phyloP scores from a whole-genome alignment of 192 early-diverging fungal genomes.

The Linnemannia schmuckeri region DNA sequence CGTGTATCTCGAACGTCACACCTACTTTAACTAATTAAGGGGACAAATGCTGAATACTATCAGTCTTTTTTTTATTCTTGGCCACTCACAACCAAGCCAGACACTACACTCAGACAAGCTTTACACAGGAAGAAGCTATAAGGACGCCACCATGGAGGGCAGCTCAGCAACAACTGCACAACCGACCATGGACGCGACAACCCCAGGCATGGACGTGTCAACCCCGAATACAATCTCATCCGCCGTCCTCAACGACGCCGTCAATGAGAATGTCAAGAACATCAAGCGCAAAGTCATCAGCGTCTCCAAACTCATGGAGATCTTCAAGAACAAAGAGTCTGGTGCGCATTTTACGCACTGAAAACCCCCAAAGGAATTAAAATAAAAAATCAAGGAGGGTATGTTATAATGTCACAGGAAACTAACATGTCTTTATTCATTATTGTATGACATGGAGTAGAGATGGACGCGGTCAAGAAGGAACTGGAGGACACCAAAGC shows the following conservation, averaged over 20 bases:
- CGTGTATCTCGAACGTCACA: not conserved
- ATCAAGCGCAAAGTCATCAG: conserved; percentile 38
- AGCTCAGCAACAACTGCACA: conserved; percentile 8
- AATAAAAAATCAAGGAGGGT: not conserved
- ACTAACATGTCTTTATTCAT: not conserved
- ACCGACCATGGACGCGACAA: conserved; percentile 8
- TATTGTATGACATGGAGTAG: not conserved
- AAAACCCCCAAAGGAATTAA: too few relatives aligned
- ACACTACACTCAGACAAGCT: not conserved
- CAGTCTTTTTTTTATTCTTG: not conserved
- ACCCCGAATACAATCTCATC: not conserved
- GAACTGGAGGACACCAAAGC: not conserved
- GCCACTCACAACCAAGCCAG: not conserved
- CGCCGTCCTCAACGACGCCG: not conserved
- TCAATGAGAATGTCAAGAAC: conserved; percentile 34
- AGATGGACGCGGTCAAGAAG: conserved; percentile 11
- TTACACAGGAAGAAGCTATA: not conserved
- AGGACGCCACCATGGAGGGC: conserved; percentile 3
- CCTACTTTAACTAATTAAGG: not conserved
- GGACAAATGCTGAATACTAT: not conserved
- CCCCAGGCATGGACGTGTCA: not conserved
- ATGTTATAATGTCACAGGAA: not conserved
- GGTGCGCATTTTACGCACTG: not conserved
- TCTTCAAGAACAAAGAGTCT: conserved; percentile 31
- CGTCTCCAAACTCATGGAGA: conserved; percentile 21